Evolutionary conservation across 345 rosid genomes (phyloP).

Genomic region (Noccaea bulbosa): DNA sequence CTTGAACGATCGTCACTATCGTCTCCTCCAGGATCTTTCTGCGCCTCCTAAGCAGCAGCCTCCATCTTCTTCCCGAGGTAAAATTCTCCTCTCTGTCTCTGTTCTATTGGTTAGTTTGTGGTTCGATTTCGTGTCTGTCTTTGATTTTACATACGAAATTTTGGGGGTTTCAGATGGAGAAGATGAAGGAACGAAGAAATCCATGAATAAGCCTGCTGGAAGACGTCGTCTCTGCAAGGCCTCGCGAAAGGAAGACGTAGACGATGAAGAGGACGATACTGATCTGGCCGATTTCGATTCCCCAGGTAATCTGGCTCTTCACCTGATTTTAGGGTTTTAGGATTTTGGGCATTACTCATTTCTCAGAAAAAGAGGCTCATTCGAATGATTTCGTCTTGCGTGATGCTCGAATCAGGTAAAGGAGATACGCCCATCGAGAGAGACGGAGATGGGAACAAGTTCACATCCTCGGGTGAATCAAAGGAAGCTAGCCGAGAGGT

Average conservation of each 20-base stretch:
- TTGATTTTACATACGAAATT: neutral
- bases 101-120: neutral
- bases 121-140: neutral
- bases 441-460: constrained; percentile 44
- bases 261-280: constrained; percentile 42
- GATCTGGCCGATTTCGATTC: constrained; percentile 61
- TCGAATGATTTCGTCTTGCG: constrained; percentile 12
- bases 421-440: constrained; percentile 50
- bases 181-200: constrained; percentile 40
- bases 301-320: constrained; percentile 43
- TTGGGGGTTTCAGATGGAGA: constrained; percentile 36
- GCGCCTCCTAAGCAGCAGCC: constrained; percentile 56
- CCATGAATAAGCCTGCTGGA: constrained; percentile 43
- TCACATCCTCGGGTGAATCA: constrained; percentile 49
- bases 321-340: constrained; percentile 21
- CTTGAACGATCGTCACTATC: constrained; percentile 84
- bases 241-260: constrained; percentile 38
- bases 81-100: neutral
- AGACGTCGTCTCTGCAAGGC: constrained; percentile 50
- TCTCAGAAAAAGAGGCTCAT: neutral
- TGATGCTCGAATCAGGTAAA: constrained; percentile 37
- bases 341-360: neutral
- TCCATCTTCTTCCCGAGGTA: constrained; percentile 45
- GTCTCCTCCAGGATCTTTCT: constrained; percentile 72
- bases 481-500: constrained; percentile 34